Percentiles rank a stretch among this genome's conserved stretches.
Conservation (phyloP, 768 basidiomycete species). For the Pleurotus pulmonarius region DNA sequence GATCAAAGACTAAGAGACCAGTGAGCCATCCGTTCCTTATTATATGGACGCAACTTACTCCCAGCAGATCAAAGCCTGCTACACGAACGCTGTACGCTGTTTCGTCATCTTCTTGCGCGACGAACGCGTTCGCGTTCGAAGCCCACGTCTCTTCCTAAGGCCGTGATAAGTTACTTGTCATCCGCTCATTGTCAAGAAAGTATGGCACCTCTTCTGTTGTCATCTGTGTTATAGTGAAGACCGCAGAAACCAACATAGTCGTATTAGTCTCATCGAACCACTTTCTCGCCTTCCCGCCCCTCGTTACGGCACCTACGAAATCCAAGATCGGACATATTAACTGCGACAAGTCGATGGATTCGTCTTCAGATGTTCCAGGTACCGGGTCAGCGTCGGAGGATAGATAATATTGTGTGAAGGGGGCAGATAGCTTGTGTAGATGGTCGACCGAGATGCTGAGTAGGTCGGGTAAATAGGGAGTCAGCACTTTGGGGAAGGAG, state of each 20-base stretch:
- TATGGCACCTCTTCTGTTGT: conserved; percentile 74
- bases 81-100: conserved; percentile 78
- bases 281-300: conserved; percentile 60
- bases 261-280: conserved; percentile 60
- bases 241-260: conserved; percentile 42
- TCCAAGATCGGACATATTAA: conserved; percentile 80
- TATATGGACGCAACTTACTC: conserved; percentile 38
- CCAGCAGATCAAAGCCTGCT: conserved; percentile 80
- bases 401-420: conserved; percentile 62
- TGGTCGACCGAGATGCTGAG: conserved; percentile 56
- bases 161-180: too few species aligned
- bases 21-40: too few species aligned
- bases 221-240: conserved; percentile 81
- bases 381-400: conserved; percentile 42
- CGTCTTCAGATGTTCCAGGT: conserved; percentile 73
- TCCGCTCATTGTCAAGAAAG: background rate
- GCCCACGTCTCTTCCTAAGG: conserved; percentile 88
- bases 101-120: conserved; percentile 94
- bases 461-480: conserved; percentile 59
- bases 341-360: conserved; percentile 69
- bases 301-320: conserved; percentile 63
- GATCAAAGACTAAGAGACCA: conserved; percentile 45
- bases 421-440: conserved; percentile 53
- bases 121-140: conserved; percentile 85
- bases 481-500: conserved; percentile 75